phyloP scores from a whole-genome alignment of 1,284 basidiomycete genomes.

The Sanghuangporus sanghuang region DNA sequence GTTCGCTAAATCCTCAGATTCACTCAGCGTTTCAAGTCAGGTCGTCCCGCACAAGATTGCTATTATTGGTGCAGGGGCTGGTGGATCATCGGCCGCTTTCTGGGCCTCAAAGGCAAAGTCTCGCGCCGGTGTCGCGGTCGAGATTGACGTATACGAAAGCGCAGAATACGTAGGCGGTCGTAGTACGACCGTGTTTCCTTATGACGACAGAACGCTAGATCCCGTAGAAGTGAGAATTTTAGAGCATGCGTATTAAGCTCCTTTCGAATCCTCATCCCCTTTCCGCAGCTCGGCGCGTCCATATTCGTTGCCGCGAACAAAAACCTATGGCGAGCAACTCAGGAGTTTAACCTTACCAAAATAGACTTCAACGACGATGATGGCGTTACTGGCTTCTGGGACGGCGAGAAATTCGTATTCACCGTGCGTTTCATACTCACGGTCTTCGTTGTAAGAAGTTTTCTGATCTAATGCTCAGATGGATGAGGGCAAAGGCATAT shows the following conservation, averaged over 20 bases:
- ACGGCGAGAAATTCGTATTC: conserved; percentile 72
- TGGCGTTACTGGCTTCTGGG: conserved; percentile 69
- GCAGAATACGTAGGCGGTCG: conserved; percentile 77
- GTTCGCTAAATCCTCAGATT: conserved; percentile 8
- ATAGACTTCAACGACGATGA: conserved; percentile 48
- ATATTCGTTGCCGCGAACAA: conserved; percentile 84
- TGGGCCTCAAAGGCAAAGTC: conserved; percentile 77
- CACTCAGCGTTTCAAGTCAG: conserved; percentile 11
- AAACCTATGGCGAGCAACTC: conserved; percentile 76
- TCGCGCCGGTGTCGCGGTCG: conserved; percentile 57
- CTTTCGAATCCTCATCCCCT: background rate
- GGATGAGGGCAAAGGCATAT: conserved; percentile 44
- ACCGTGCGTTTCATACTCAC: conserved; percentile 37
- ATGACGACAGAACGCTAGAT: conserved; percentile 55
- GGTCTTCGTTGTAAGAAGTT: conserved; percentile 21
- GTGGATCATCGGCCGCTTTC: conserved; percentile 81
- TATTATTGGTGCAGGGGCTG: conserved; percentile 86
- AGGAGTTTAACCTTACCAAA: conserved; percentile 73
- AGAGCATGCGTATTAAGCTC: background rate
- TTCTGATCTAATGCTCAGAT: conserved; percentile 20
- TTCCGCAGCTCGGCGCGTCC: conserved; percentile 64
- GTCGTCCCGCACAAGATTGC: conserved; percentile 45
- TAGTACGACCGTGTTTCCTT: conserved; percentile 77
- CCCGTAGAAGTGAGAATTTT: conserved; percentile 47
- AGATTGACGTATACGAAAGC: conserved; percentile 82